phyloP scores from a whole-genome alignment of 768 basidiomycete species.

The Termitomyces sp. region DNA sequence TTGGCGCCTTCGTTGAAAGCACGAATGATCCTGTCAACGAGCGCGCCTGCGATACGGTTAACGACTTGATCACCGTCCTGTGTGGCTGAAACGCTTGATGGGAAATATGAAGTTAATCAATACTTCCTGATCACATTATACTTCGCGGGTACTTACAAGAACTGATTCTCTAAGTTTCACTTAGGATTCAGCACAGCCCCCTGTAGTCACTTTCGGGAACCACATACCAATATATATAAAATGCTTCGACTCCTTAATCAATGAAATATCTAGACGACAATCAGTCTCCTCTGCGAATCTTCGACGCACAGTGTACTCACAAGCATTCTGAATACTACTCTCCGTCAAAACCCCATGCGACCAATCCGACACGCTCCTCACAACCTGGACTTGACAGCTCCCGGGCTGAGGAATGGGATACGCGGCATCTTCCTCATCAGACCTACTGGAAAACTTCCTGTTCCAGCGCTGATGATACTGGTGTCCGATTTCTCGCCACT shows the following conservation, averaged over 20 bases:
- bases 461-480: conserved; percentile 66
- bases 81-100: conserved; percentile 70
- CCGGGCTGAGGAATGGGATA: conserved; percentile 39
- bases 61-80: conserved; percentile 57
- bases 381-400: conserved; percentile 69
- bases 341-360: conserved; percentile 89
- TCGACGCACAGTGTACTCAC: conserved; percentile 37
- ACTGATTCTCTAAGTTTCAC: conserved; percentile 61
- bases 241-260: conserved; percentile 83
- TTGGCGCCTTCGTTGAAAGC: conserved; percentile 66
- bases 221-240: conserved; percentile 86
- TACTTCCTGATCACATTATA: neutral
- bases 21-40: conserved; percentile 81
- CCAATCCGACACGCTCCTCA: conserved; percentile 93
- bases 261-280: conserved; percentile 30
- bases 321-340: conserved; percentile 90
- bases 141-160: conserved; percentile 55
- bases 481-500: conserved; percentile 53
- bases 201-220: neutral
- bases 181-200: conserved; percentile 9
- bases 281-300: neutral
- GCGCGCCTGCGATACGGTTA: conserved; percentile 80
- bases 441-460: conserved; percentile 16
- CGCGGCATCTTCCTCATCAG: conserved; percentile 27
- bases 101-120: neutral